Conservation (phyloP, 2,329 filamentous ascomycete species). For the Coniochaeta sp. region DNA sequence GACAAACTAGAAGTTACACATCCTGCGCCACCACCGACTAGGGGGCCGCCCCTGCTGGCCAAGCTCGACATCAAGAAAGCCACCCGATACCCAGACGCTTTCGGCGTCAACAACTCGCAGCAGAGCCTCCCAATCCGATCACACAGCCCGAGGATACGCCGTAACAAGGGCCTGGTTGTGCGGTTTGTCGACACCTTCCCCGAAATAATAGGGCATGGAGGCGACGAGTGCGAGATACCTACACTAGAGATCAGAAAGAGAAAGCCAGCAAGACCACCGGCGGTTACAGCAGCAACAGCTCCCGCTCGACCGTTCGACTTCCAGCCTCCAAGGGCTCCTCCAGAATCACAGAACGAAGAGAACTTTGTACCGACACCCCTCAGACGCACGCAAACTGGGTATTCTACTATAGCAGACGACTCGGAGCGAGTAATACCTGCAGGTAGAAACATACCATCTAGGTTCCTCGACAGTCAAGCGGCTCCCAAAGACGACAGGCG, state of each 20-base stretch:
- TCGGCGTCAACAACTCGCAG: conserved; percentile 34
- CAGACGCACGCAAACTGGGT: conserved; percentile 52
- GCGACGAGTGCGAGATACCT: conserved; percentile 73
- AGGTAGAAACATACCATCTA: conserved; percentile 20
- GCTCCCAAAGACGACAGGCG: conserved; percentile 42
- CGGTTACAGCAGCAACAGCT: conserved; percentile 23
- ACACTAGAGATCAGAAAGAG: conserved; percentile 62
- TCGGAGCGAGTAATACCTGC: conserved; percentile 22
- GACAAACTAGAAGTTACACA: conserved; percentile 49
- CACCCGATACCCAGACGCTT: conserved; percentile 48
- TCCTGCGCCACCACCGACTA: conserved; percentile 18
- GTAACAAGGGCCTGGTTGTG: conserved; percentile 60
- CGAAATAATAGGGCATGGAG: conserved; percentile 83
- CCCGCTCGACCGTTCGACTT: conserved; percentile 15
- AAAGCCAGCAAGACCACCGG: conserved; percentile 31
- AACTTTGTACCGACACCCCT: conserved; percentile 48
- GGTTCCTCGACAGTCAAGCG: conserved; percentile 26
- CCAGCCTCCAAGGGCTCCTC: conserved; percentile 13
- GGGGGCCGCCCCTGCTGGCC: conserved; percentile 40
- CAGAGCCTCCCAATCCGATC: conserved; percentile 37
- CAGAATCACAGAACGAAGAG: conserved; percentile 21
- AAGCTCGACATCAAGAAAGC: conserved; percentile 49
- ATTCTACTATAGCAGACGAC: conserved; percentile 24
- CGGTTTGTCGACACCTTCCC: conserved; percentile 67
- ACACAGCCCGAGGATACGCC: conserved; percentile 33